These are phyloP conservation scores for Phytophthora agathidicida DNA, from an alignment of 352 stramenopile species.

Conservation along the genomic window DNA sequence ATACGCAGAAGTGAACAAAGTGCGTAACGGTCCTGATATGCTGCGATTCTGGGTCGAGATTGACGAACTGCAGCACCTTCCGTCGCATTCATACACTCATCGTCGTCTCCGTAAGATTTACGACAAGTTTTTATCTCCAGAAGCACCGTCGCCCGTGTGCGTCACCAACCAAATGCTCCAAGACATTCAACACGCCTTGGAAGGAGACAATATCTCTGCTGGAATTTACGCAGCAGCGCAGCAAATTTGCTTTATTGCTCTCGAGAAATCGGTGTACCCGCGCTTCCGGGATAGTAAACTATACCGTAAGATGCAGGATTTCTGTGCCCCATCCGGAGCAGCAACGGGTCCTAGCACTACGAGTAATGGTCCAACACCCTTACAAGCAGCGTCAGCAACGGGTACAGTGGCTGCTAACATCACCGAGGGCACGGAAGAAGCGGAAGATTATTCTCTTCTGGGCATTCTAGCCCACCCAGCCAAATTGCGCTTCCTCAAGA, in stretches of 20 bases:
- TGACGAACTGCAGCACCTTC: constrained; percentile 72
- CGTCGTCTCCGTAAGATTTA: constrained; percentile 85
- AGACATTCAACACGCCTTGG: constrained; percentile 67
- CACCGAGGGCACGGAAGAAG: constrained; percentile 22
- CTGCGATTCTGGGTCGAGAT: constrained; percentile 87
- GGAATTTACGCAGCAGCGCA: constrained; percentile 77
- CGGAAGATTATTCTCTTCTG: constrained; percentile 66
- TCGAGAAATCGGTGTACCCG: constrained; percentile 79
- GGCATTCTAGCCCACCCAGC: constrained; percentile 72
- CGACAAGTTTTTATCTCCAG: constrained; percentile 83
- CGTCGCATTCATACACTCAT: constrained; percentile 83
- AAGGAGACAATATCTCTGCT: constrained; percentile 69
- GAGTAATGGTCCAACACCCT: neutral
- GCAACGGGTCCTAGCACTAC: neutral
- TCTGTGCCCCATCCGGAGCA: constrained; percentile 62
- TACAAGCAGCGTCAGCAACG: constrained; percentile 15
- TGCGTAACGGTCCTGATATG: constrained; percentile 62
- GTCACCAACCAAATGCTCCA: constrained; percentile 70
- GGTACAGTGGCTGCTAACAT: constrained; percentile 25
- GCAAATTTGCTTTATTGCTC: constrained; percentile 62
- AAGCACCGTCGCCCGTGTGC: constrained; percentile 74
- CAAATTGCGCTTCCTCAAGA: constrained; percentile 85
- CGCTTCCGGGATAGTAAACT: constrained; percentile 79
- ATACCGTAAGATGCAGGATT: constrained; percentile 80
- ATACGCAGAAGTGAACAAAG: constrained; percentile 62